Conservation (phyloP, 106 monocot genomes). For the Dioscorea dumetorum region DNA sequence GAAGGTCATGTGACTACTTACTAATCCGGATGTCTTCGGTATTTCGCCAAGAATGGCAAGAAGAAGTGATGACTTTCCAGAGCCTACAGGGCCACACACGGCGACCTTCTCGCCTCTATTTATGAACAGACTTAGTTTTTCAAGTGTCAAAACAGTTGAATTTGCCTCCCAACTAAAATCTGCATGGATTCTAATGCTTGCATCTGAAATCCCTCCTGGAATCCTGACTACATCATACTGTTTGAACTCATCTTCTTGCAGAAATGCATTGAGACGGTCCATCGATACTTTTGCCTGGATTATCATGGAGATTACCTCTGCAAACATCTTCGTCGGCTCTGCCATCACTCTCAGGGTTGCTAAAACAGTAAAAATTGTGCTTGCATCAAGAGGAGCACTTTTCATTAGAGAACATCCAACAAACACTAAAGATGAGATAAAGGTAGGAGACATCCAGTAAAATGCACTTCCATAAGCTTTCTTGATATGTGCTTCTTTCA, state of each 20-base stretch:
- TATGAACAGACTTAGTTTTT: conserved; percentile 24
- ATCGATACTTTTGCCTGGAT: conserved; percentile 70
- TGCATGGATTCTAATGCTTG: conserved; percentile 14
- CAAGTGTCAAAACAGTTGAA: conserved; percentile 24
- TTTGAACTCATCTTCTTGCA: conserved; percentile 62
- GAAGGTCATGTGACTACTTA: conserved; percentile 17
- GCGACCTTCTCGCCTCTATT: conserved; percentile 55
- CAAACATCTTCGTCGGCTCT: conserved; percentile 55
- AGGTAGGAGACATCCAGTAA: conserved; percentile 66
- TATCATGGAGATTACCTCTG: conserved; percentile 55
- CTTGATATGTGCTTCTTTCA: conserved; percentile 43
- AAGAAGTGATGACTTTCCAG: conserved; percentile 73
- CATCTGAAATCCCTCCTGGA: neutral
- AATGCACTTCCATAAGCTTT: conserved; percentile 51
- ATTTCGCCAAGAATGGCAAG: conserved; percentile 70
- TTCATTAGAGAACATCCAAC: conserved; percentile 24
- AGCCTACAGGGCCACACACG: conserved; percentile 65
- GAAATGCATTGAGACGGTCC: conserved; percentile 59
- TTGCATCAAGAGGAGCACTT: conserved; percentile 51
- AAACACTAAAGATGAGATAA: conserved; percentile 57
- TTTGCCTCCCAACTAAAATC: conserved; percentile 44
- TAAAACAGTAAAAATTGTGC: conserved; percentile 60
- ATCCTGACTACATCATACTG: conserved; percentile 28
- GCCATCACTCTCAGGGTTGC: conserved; percentile 60
- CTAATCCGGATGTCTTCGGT: conserved; percentile 49